Conservation (phyloP, 1,139 yeast genomes). For the Candida gigantensis region DNA sequence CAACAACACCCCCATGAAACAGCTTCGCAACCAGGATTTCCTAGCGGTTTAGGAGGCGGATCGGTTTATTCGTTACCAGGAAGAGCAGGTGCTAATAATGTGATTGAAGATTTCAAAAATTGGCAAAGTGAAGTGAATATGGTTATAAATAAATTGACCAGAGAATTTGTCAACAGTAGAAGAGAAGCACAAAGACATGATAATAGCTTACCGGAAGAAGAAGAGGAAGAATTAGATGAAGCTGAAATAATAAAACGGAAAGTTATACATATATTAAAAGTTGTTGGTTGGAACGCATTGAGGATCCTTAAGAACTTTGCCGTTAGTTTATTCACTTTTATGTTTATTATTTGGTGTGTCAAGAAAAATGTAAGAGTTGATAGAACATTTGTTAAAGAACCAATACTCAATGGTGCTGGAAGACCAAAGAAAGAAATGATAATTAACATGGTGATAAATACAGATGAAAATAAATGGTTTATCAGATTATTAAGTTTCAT, state of each 20-base stretch:
- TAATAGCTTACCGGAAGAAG: conserved; percentile 14
- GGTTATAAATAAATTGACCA: conserved; percentile 40
- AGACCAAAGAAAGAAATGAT: conserved; percentile 40
- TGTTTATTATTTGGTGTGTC: conserved; percentile 46
- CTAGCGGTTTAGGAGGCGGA: conserved; percentile 17
- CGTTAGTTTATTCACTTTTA: conserved; percentile 37
- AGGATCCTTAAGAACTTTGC: conserved; percentile 39
- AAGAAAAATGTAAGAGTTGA: conserved; percentile 44
- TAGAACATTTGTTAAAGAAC: conserved; percentile 40
- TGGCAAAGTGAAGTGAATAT: conserved; percentile 51
- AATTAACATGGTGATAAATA: conserved; percentile 46
- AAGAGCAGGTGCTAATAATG: conserved; percentile 9
- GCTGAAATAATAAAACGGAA: conserved; percentile 26
- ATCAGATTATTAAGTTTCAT: conserved; percentile 39
- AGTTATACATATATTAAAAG: conserved; percentile 24
- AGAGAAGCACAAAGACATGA: conserved; percentile 16
- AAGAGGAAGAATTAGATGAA: conserved; percentile 21
- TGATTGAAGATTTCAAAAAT: conserved; percentile 39
- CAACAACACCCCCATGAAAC: conserved; percentile 11
- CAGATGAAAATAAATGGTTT: conserved; percentile 50
- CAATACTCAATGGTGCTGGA: conserved; percentile 19
- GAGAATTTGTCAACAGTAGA: conserved; percentile 31
- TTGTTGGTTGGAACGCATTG: conserved; percentile 31
- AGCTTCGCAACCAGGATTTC: conserved; percentile 12
- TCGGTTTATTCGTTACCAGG: conserved; percentile 30